Evolutionary conservation across 2,329 filamentous ascomycete genomes (phyloP).

Genomic region (Aspergillus aculeatus): DNA sequence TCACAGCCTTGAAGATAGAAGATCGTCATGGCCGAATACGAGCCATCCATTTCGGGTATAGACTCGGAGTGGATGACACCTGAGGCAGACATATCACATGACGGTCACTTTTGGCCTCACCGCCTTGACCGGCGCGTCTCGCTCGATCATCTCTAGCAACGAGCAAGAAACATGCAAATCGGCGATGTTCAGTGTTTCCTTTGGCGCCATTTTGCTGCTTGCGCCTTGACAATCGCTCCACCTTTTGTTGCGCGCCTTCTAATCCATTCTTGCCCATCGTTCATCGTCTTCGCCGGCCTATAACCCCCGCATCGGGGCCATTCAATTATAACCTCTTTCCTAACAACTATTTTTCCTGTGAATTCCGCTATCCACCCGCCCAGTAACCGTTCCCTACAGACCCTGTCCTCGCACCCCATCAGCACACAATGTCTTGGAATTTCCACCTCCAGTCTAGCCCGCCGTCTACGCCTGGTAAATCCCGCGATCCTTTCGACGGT

Average conservation of each 20-base stretch:
- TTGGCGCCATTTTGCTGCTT: neutral
- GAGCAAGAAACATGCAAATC: neutral
- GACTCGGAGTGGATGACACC: neutral
- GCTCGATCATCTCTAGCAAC: neutral
- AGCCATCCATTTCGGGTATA: neutral
- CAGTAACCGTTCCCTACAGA: neutral
- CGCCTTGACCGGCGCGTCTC: neutral
- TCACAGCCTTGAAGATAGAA: neutral
- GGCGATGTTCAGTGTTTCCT: neutral
- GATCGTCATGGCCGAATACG: neutral
- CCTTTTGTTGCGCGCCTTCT: neutral
- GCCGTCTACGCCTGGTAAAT: constrained; percentile 41
- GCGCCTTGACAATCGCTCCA: neutral
- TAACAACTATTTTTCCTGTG: neutral
- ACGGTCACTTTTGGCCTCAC: neutral
- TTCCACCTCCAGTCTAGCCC: constrained; percentile 37
- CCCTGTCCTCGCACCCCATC: neutral
- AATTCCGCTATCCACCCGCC: neutral
- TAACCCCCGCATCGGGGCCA: neutral
- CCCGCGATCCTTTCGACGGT: constrained; percentile 37
- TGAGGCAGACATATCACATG: neutral
- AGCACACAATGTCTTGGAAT: constrained; percentile 37
- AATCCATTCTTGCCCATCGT: neutral
- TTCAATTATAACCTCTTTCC: neutral
- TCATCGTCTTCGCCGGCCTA: neutral